A percentile compares a stretch with the other conserved stretches of the same genome.
Evolutionary conservation across 164 flowering plant genomes (phyloP).

Genomic region (Vitis labrusca): DNA sequence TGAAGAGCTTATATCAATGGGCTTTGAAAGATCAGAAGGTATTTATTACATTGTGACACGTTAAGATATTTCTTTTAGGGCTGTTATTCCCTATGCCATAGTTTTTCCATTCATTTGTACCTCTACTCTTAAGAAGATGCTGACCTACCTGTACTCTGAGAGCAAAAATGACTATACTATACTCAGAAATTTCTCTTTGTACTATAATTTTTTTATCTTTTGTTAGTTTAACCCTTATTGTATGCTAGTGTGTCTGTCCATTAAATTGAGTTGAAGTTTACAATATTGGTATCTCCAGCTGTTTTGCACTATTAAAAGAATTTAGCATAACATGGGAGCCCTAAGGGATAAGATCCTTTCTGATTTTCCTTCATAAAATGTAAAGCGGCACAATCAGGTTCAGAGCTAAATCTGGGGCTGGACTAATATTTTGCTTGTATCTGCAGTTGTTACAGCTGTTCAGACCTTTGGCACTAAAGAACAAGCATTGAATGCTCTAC

Average conservation of each 20-base stretch:
- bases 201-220: too few relatives aligned
- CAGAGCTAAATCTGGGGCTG: background rate
- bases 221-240: too few relatives aligned
- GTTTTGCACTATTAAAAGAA: too few relatives aligned
- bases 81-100: background rate
- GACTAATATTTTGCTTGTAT: background rate
- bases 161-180: too few relatives aligned
- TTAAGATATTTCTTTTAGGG: background rate
- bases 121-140: background rate
- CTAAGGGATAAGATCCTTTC: too few relatives aligned
- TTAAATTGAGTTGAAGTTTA: too few relatives aligned
- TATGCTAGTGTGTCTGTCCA: too few relatives aligned
- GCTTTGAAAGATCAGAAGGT: conserved; percentile 82
- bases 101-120: background rate
- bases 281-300: too few relatives aligned
- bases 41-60: background rate
- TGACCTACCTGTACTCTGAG: too few relatives aligned
- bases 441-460: conserved; percentile 60
- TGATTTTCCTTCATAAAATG: background rate
- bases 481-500: conserved; percentile 43
- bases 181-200: too few relatives aligned
- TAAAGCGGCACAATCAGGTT: too few relatives aligned
- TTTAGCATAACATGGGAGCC: too few relatives aligned
- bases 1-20: conserved; percentile 70
- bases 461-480: conserved; percentile 42